A percentile compares a stretch with the other conserved stretches of the same genome.
phyloP scores from a whole-genome alignment of 371 early-diverging fungal species.

The Circinella umbellata region DNA sequence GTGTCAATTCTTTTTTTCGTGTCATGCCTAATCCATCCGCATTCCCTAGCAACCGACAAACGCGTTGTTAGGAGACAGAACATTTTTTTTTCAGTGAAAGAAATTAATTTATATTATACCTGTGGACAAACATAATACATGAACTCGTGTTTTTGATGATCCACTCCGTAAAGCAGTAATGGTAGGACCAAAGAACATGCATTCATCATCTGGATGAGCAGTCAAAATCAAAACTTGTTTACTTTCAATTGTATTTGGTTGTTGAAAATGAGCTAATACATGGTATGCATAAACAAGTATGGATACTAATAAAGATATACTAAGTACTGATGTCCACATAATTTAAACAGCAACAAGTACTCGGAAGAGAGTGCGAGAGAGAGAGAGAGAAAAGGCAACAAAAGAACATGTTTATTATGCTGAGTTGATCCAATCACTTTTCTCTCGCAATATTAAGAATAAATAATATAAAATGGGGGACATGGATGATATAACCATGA shows the following conservation, averaged over 20 bases:
- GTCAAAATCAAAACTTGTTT: conserved; percentile 77
- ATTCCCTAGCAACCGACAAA: conserved; percentile 58
- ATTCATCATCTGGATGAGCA: conserved; percentile 99
- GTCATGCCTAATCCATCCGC: conserved; percentile 76
- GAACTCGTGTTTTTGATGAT: conserved; percentile 56
- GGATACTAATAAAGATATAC: conserved; percentile 12
- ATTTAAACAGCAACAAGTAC: no score
- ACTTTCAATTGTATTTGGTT: conserved; percentile 7
- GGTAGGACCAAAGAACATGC: conserved; percentile 98
- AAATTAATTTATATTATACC: conserved; percentile 49
- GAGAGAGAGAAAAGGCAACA: no score
- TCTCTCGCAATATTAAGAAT: no score
- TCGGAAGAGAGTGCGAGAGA: no score
- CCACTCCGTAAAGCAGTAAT: conserved; percentile 44
- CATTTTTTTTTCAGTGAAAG: not conserved
- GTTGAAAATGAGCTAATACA: conserved; percentile 23
- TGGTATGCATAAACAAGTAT: conserved; percentile 27
- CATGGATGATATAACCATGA: no score
- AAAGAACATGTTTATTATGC: not conserved
- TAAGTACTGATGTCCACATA: conserved; percentile 2
- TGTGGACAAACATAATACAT: conserved; percentile 85
- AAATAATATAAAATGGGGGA: no score
- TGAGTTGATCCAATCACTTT: no score
- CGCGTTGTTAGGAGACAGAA: not conserved
- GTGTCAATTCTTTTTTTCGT: conserved; percentile 81